Base-by-base conservation (phyloP, 768 basidiomycete genomes). In the Megacollybia marginata region DNA sequence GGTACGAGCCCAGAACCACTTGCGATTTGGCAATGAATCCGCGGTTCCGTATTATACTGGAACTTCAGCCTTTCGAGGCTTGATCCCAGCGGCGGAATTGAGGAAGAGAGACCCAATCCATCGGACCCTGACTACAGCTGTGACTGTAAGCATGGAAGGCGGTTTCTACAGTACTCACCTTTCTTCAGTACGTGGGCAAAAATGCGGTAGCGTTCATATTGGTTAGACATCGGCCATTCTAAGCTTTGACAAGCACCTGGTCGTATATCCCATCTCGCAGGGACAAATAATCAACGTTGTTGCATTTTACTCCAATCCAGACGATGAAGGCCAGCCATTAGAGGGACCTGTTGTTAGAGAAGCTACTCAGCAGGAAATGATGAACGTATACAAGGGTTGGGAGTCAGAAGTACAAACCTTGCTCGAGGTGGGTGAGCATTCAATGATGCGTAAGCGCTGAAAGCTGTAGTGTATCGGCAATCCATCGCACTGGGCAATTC, bases 211-310 rank as follows among this genome's bases (percentile, higher is more conserved):
- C 6, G 38, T 11, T 16, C 7, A 13, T 15, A 15, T 10, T 15
- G 19, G 18, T 38, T 48, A 46, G 18, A 34, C 10, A 33, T 19
- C 19, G 6, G 19, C 16, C 15, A 7, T 33, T 2, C 18, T 16
- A 15, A 32, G 4, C 45, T 42, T 33, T 11, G 16, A 18, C 31
- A 23, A 82, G 78, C 72, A 76, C 58, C 48, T 78, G 15, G 62
- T 80, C 2, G 66, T 64, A 0, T 82, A 82, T 58, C 71, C 76
- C 0, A 70, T 82, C 11, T 72, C 76, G 2, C 64, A 69, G 33
- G 78, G 74, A 10, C 65, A 65, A 47, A 60, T 69, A 23, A 64
- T 82, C 52, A 83, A 80, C 53, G 61, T 80, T 31, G 77, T 69
- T 4, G 74, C 69, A 7, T 71, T 74, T 42, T 57, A 57, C 15